phyloP scores from a whole-genome alignment of 768 basidiomycete genomes.

The Boletus patriciae region DNA sequence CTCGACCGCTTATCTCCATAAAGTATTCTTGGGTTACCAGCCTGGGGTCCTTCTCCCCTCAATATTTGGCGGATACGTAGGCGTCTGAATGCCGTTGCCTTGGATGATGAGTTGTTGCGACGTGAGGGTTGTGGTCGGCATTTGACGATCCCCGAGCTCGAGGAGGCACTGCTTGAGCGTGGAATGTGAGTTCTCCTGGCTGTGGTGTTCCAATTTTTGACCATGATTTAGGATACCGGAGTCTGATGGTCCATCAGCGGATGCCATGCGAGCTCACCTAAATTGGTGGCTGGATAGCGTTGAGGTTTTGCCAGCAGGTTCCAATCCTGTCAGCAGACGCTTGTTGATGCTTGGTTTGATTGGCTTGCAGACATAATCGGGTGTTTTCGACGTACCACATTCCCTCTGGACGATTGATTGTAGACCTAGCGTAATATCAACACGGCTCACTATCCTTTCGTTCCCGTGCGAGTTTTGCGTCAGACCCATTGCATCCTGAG shows the following conservation, averaged over 20 bases:
- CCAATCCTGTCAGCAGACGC: constrained; percentile 47
- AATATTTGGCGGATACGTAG: constrained; percentile 37
- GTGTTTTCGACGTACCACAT: not conserved
- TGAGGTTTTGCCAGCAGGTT: constrained; percentile 34
- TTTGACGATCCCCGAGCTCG: constrained; percentile 55
- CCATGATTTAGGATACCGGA: constrained; percentile 38
- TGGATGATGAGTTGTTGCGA: constrained; percentile 64
- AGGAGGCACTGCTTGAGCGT: constrained; percentile 70
- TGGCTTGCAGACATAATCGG: constrained; percentile 29
- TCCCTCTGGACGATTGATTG: constrained; percentile 3
- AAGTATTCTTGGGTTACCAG: constrained; percentile 40
- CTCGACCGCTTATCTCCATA: constrained; percentile 29
- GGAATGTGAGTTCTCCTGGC: constrained; percentile 59
- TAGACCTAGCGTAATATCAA: constrained; percentile 15
- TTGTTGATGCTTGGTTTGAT: constrained; percentile 47
- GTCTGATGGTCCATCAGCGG: constrained; percentile 36
- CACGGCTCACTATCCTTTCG: constrained; percentile 7
- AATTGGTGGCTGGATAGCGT: constrained; percentile 65
- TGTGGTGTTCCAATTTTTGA: not conserved
- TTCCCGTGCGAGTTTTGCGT: not conserved
- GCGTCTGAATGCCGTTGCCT: constrained; percentile 41
- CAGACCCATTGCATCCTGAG: not conserved
- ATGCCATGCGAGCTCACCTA: constrained; percentile 50
- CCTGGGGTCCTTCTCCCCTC: constrained; percentile 39
- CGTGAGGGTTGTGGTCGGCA: constrained; percentile 45